phyloP scores from a whole-genome alignment of 2,329 filamentous ascomycete genomes.

The Fusarium oxysporum region DNA sequence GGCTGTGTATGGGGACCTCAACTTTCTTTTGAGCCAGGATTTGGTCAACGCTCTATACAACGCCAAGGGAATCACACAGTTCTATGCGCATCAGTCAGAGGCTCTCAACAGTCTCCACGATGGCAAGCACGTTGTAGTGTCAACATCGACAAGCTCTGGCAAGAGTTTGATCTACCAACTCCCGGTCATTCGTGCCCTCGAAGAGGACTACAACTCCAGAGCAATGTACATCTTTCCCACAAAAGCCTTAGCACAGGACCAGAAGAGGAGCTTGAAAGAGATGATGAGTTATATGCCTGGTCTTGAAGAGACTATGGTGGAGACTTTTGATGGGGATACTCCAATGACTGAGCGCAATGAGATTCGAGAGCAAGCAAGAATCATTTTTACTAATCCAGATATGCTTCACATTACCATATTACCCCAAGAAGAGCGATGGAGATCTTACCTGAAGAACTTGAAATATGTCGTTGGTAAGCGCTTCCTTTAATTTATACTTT shows the following conservation, averaged over 20 bases:
- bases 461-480: constrained; percentile 81
- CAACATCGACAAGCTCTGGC: constrained; percentile 94
- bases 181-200: constrained; percentile 87
- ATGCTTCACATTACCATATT: constrained; percentile 97
- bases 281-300: constrained; percentile 84
- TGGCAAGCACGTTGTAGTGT: constrained; percentile 88
- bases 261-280: constrained; percentile 87
- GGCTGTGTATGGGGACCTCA: constrained; percentile 83
- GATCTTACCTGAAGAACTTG: constrained; percentile 86
- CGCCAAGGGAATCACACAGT: constrained; percentile 82
- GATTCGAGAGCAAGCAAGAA: constrained; percentile 88
- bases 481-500: neutral
- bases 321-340: constrained; percentile 97
- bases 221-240: constrained; percentile 99
- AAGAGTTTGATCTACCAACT: constrained; percentile 99
- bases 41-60: constrained; percentile 98
- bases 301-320: constrained; percentile 80
- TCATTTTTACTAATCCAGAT: constrained; percentile 98
- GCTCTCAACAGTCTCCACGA: constrained; percentile 89
- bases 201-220: constrained; percentile 78
- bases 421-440: constrained; percentile 91
- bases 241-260: constrained; percentile 95
- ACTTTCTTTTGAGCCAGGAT: constrained; percentile 88
- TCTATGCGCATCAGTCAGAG: constrained; percentile 93
- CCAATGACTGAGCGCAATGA: constrained; percentile 80